Percentiles rank a stretch among this genome's conserved stretches.
Conservation (phyloP, 805 yeast genomes). For the Sugiyamaella americana region DNA sequence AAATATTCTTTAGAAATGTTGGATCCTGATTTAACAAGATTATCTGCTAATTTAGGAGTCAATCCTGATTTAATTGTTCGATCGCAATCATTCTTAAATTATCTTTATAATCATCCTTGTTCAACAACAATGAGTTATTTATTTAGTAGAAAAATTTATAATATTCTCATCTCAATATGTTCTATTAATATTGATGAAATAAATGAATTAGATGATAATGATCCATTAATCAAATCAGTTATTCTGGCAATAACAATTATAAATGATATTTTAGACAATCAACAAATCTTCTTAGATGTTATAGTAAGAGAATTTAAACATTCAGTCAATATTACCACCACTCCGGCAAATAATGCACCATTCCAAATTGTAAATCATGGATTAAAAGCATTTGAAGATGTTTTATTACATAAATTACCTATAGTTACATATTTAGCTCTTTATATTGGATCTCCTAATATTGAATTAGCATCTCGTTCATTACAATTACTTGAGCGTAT, state of each 20-base stretch:
- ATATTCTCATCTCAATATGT: constrained; percentile 50
- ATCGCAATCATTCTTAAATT: constrained; percentile 41
- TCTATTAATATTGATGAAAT: constrained; percentile 56
- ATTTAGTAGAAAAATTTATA: constrained; percentile 53
- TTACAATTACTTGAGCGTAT: constrained; percentile 49
- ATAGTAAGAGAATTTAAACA: constrained; percentile 33
- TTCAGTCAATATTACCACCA: neutral
- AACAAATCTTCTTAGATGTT: constrained; percentile 53
- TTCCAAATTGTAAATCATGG: constrained; percentile 37
- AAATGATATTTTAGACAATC: constrained; percentile 33
- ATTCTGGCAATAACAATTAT: constrained; percentile 21
- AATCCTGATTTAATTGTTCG: constrained; percentile 46
- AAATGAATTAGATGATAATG: constrained; percentile 34
- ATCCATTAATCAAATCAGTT: constrained; percentile 33
- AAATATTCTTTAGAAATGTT: constrained; percentile 44
- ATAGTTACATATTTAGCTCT: constrained; percentile 68
- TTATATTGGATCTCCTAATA: constrained; percentile 56
- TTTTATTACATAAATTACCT: constrained; percentile 63
- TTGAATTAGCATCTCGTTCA: constrained; percentile 46
- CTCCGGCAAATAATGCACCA: neutral
- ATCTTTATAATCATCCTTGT: constrained; percentile 64
- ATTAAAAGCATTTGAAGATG: constrained; percentile 59
- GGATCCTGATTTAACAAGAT: constrained; percentile 46
- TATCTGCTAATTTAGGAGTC: constrained; percentile 45
- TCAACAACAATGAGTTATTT: constrained; percentile 56